Base-by-base conservation (phyloP, 1,139 yeast genomes). In the Kodamaea sp. region DNA sequence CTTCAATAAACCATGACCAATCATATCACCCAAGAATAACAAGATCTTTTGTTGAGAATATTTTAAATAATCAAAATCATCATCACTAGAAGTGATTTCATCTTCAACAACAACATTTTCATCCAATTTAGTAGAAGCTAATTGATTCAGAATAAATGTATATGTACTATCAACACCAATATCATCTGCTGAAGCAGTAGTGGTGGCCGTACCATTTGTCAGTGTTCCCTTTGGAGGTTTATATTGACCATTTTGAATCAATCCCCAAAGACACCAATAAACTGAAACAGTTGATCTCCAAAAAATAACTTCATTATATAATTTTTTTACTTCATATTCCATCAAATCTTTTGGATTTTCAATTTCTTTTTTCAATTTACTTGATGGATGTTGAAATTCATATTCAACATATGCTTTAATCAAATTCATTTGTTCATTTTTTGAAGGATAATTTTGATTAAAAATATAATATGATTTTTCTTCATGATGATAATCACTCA, bases 251-350 rank as follows among this genome's bases (percentile, higher is more conserved):
- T 78, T 75, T 61, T 86, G 95, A 32, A 92, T 78, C 39, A 92
- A 72, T 0, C 96, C 97, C 98, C 98, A 92, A 24, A 89, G 58
- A 24, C 84, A 75, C 98, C 98, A 92, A 55, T 75, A 79, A 5
- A 87, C 70, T 39, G 84, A 84, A 11, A 80, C 94, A 0, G 88
- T 69, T 1, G 94, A 79, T 52, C 97, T 75, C 96, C 97, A 92
- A 40, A 72, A 70, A 7, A 79, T 65, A 31, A 82, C 75, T 47
- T 86, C 86, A 49, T 82, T 79, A 54, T 77, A 78, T 32, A 88
- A 58, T 34, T 68, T 61, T 38, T 71, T 75, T 27, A 83, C 81
- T 46, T 81, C 84, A 30, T 58, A 69, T 42, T 81, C 81, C 37
- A 44, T 35, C 8, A 28, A 31, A 11, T 57, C 48, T 31, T 53